Percentiles rank a stretch among this genome's conserved stretches.
phyloP scores from a whole-genome alignment of 768 basidiomycete genomes.

The Lactarius hatsudake region DNA sequence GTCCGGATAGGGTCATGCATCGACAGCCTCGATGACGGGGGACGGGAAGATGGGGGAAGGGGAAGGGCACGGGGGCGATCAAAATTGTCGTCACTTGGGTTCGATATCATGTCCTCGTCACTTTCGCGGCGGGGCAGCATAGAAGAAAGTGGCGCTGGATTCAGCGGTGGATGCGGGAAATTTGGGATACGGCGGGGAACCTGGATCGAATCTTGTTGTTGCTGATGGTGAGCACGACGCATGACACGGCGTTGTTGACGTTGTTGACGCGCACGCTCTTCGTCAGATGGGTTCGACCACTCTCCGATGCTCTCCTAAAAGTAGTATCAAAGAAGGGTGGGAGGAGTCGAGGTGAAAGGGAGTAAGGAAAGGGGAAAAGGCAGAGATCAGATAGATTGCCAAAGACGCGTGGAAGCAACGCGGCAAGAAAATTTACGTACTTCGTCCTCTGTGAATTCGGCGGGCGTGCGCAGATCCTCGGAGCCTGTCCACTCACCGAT shows the following conservation, averaged over 20 bases:
- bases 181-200: constrained; percentile 71
- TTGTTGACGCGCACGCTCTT: constrained; percentile 72
- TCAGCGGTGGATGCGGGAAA: constrained; percentile 72
- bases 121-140: constrained; percentile 33
- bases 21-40: constrained; percentile 59
- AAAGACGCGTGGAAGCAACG: constrained; percentile 24
- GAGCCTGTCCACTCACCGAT: constrained; percentile 83
- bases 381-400: constrained; percentile 8
- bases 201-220: constrained; percentile 40
- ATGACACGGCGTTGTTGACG: constrained; percentile 61
- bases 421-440: constrained; percentile 39
- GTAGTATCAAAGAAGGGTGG: constrained; percentile 21
- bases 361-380: constrained; percentile 7
- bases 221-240: constrained; percentile 46
- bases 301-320: constrained; percentile 72
- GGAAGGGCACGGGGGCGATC: constrained; percentile 15
- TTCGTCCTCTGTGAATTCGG: constrained; percentile 64
- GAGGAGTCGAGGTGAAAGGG: constrained; percentile 9
- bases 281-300: constrained; percentile 89
- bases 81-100: constrained; percentile 76
- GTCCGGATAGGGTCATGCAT: constrained; percentile 57
- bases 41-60: constrained; percentile 13
- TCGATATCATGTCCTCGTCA: constrained; percentile 73
- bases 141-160: constrained; percentile 41
- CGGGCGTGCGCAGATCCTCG: constrained; percentile 55